A percentile compares a stretch with the other conserved stretches of the same genome.
Conservation (phyloP, 768 basidiomycete genomes). For the Lanmaoa pseudosensibilis region DNA sequence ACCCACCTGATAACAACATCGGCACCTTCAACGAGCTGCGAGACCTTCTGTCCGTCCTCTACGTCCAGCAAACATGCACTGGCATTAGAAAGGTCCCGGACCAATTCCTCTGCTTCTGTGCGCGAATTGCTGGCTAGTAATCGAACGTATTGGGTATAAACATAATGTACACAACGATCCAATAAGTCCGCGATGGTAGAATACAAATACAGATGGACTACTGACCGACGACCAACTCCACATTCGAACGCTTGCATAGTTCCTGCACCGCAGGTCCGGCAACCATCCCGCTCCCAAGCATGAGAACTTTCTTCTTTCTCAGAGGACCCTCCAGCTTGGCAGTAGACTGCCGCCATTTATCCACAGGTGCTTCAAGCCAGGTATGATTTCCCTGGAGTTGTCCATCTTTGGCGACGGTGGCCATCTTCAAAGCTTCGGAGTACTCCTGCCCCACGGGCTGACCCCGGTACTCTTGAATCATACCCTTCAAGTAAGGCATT, state of each 20-base stretch:
- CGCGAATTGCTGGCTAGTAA: constrained; percentile 70
- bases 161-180: constrained; percentile 10
- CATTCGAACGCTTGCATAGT: constrained; percentile 58
- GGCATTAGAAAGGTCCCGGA: constrained; percentile 48
- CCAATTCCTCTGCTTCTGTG: constrained; percentile 53
- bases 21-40: constrained; percentile 53
- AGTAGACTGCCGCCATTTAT: constrained; percentile 37
- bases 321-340: neutral
- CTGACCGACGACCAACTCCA: constrained; percentile 78
- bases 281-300: constrained; percentile 96
- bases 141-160: constrained; percentile 1
- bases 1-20: constrained; percentile 85
- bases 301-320: constrained; percentile 64
- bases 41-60: constrained; percentile 44
- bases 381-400: constrained; percentile 49
- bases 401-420: constrained; percentile 69
- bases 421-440: constrained; percentile 54
- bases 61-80: constrained; percentile 62
- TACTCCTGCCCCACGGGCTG: constrained; percentile 29
- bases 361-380: constrained; percentile 59
- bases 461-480: constrained; percentile 47
- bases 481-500: constrained; percentile 61
- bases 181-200: constrained; percentile 15
- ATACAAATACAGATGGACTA: constrained; percentile 19
- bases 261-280: constrained; percentile 84